Evolutionary conservation across 495 filamentous ascomycete species (phyloP).

Genomic region (Neurospora sp.): DNA sequence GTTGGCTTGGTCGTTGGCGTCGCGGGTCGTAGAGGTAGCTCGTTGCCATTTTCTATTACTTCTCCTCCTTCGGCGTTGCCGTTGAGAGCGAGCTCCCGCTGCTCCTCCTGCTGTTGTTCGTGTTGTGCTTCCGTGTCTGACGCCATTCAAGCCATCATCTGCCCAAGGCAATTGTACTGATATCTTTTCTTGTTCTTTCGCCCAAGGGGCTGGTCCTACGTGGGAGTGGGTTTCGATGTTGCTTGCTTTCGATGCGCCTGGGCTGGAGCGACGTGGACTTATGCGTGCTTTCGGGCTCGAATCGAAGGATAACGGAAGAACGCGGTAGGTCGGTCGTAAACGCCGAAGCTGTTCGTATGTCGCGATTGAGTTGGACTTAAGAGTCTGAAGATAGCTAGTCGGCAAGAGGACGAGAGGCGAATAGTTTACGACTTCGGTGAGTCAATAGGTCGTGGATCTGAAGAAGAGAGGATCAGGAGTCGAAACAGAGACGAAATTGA

Average conservation of each 20-base stretch:
- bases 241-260: not conserved
- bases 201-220: no score
- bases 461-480: not conserved
- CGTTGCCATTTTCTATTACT: not conserved
- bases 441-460: no score
- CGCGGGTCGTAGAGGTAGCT: not conserved
- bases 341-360: not conserved
- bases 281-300: not conserved
- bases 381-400: not conserved
- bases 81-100: not conserved
- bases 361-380: not conserved
- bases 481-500: not conserved
- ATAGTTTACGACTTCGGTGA: no score
- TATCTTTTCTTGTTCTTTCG: no score
- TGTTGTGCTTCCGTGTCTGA: slow-evolving; percentile 8
- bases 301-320: not conserved
- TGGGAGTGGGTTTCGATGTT: not conserved
- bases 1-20: not conserved
- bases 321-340: not conserved
- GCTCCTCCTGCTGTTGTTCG: not conserved
- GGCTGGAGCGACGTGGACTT: not conserved
- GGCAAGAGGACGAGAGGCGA: not conserved
- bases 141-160: slow-evolving; percentile 24
- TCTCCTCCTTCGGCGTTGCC: not conserved
- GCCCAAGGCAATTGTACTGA: not conserved